These are phyloP conservation scores for Suillus decipiens DNA, from an alignment of 768 basidiomycete genomes.

Conservation along the genomic window DNA sequence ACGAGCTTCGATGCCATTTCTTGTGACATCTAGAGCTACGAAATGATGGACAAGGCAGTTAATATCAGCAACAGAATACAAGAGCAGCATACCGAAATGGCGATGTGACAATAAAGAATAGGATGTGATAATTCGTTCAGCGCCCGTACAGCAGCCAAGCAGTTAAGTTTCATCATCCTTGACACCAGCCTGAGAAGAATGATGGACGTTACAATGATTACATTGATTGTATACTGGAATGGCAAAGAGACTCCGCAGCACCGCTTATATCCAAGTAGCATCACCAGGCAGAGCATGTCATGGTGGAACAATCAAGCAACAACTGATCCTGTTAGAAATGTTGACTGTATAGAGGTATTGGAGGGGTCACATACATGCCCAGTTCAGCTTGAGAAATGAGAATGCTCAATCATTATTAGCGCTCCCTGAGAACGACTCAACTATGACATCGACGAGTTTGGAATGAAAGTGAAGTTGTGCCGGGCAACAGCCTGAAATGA, in stretches of 20 bases:
- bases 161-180: too few species aligned
- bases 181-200: not conserved
- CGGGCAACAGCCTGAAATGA: too few species aligned
- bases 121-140: not conserved
- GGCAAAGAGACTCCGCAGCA: conserved; percentile 15
- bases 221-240: not conserved
- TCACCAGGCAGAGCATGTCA: conserved; percentile 36
- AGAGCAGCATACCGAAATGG: not conserved
- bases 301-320: too few species aligned
- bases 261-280: not conserved
- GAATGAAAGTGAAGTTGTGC: not conserved
- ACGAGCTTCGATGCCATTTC: not conserved
- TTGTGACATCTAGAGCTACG: not conserved
- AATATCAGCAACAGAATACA: not conserved
- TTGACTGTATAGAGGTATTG: not conserved
- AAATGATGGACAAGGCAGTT: not conserved
- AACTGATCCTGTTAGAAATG: not conserved
- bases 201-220: not conserved
- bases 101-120: not conserved
- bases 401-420: too few species aligned
- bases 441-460: too few species aligned
- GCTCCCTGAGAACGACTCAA: too few species aligned
- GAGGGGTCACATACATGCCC: conserved; percentile 14
- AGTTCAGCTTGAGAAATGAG: too few species aligned
- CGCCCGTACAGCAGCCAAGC: too few species aligned